Conservation (phyloP, 2,329 filamentous ascomycete genomes). For the Microdochium nivale region DNA sequence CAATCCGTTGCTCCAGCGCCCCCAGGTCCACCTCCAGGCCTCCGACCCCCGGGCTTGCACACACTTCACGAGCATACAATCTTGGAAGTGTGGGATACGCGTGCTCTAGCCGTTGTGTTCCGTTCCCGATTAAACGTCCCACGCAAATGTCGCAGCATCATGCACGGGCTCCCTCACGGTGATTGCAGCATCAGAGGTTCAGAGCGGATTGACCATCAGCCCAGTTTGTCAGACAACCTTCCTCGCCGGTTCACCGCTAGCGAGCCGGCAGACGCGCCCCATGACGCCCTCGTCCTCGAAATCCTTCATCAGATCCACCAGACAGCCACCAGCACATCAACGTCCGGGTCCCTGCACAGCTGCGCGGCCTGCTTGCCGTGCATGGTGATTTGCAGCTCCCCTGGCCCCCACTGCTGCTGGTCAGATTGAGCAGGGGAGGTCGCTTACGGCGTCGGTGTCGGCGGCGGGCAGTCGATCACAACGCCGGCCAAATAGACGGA, state of each 20-base stretch:
- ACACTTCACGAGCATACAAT: no score
- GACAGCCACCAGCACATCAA: slow-evolving; percentile 34
- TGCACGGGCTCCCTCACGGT: no score
- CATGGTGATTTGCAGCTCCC: slow-evolving; percentile 31
- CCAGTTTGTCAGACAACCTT: neutral
- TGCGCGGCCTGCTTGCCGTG: slow-evolving; percentile 29
- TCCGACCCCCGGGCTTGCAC: no score
- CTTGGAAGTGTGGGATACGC: no score
- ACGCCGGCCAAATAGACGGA: slow-evolving; percentile 33
- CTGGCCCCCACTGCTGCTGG: slow-evolving; percentile 9
- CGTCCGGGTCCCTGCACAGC: slow-evolving; percentile 27
- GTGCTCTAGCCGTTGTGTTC: no score
- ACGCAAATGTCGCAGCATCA: no score
- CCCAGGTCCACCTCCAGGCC: no score
- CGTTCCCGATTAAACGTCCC: no score
- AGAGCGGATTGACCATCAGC: no score
- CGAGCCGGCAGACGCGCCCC: slow-evolving; percentile 25
- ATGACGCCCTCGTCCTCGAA: slow-evolving; percentile 24
- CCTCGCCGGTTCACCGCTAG: neutral
- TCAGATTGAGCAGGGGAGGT: no score
- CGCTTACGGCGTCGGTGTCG: neutral
- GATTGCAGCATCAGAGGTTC: no score
- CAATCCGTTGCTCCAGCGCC: no score
- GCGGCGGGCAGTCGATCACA: slow-evolving; percentile 2
- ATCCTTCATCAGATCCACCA: slow-evolving; percentile 23